Evolutionary conservation across 108 stramenopile species (phyloP), one percentile per base, ranked within the genome.

Genomic region (Craspedostauros australis): DNA sequence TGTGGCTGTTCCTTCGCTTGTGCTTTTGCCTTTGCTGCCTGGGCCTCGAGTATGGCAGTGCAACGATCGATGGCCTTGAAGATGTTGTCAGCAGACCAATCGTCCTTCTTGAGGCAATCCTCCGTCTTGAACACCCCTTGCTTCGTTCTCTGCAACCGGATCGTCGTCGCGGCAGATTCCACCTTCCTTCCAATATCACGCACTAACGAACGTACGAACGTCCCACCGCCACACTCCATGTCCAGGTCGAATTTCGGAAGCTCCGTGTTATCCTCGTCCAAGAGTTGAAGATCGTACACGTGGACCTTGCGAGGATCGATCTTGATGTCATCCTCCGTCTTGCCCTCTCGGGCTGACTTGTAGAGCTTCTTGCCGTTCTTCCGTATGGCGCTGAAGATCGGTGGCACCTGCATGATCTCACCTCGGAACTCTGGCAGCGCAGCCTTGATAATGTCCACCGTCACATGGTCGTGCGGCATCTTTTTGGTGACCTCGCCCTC

Each of bases 211-310:
- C 96, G 68, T 29, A 96, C 75, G 65, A 93, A 96, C 5, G 91
- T 89, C n/a, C n/a, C n/a, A 2, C 96, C 96, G 3, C 91, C 88
- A 64, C 91, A 95, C 60, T 86, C 87, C 5, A 94, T 62, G 11
- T 73, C 68, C 11, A 95, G 46, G 16, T 56, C 58, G 50, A 97
- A 91, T 37, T 49, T 60, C 6, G 93, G 93, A 22, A 84, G 26
- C 14, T 46, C 38, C 8, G 61, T 51, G 2, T 31, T 28, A 15
- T 36, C 45, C 4, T 9, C 14, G n/a, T n/a, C n/a, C n/a, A n/a
- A n/a, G n/a, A n/a, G n/a, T n/a, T n/a, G n/a, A 25, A 86, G 31
- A 1, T 55, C 33, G 53, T 82, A 52, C 34, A 87, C 53, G 7
- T 47, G 31, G 2, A 84, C 82, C 36, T 73, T 39, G 32, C 84